Conservation (phyloP, 1,139 yeast species). For the Nakaseomyces glabratus region DNA sequence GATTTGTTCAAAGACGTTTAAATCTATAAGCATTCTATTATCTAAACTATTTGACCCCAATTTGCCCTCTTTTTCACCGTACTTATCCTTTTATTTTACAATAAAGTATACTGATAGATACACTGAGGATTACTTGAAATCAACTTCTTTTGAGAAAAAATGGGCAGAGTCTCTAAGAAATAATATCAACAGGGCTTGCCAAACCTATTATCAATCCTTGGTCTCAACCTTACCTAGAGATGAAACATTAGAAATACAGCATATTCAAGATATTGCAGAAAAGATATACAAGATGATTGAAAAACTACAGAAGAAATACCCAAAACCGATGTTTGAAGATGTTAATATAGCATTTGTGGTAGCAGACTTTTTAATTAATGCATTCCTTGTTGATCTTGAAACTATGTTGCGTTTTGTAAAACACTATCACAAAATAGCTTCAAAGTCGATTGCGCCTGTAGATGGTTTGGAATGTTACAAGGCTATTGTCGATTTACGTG, state of each 20-base stretch:
- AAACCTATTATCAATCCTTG: constrained; percentile 49
- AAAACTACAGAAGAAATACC: constrained; percentile 51
- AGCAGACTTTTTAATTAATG: constrained; percentile 48
- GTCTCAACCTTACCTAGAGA: constrained; percentile 59
- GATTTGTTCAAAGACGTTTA: constrained; percentile 43
- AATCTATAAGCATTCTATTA: constrained; percentile 40
- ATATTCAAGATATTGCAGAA: constrained; percentile 54
- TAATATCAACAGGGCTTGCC: constrained; percentile 45
- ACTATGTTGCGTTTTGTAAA: constrained; percentile 4
- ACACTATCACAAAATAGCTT: constrained; percentile 25
- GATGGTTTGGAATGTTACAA: constrained; percentile 58
- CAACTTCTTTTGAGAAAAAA: constrained; percentile 33
- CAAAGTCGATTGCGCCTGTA: constrained; percentile 40
- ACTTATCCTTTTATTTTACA: constrained; percentile 43
- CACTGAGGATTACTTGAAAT: constrained; percentile 26
- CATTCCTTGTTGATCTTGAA: constrained; percentile 37
- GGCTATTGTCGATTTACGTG: constrained; percentile 47
- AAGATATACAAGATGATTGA: constrained; percentile 44
- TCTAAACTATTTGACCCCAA: constrained; percentile 40
- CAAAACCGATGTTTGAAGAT: constrained; percentile 51
- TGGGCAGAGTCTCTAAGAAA: constrained; percentile 45
- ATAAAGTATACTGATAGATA: constrained; percentile 44
- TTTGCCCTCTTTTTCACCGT: constrained; percentile 57
- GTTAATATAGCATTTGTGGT: constrained; percentile 48
- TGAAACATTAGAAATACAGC: constrained; percentile 45